Conservation (phyloP, 2,329 filamentous ascomycete genomes). For the Cladosporium sp. region DNA sequence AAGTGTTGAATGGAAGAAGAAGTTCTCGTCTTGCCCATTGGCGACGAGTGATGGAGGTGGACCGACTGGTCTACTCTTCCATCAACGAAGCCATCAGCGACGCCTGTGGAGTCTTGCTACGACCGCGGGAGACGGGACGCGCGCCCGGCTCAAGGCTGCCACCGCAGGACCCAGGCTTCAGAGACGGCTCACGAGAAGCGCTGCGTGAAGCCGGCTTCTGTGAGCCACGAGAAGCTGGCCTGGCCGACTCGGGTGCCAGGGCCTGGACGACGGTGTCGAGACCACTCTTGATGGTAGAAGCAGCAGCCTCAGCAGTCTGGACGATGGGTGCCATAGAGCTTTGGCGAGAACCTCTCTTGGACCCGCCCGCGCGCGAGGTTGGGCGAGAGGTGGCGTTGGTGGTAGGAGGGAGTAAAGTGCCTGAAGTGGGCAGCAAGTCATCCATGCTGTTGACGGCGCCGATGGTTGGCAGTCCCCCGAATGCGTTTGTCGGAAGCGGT, state of each 20-base stretch:
- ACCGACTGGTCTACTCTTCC: background rate
- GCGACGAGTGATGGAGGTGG: too few species aligned
- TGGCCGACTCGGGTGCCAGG: background rate
- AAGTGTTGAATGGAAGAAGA: too few species aligned
- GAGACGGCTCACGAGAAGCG: constrained; percentile 13
- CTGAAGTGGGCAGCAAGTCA: background rate
- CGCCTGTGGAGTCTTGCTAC: constrained; percentile 10
- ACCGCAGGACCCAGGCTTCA: constrained; percentile 8
- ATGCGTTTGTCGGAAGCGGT: background rate
- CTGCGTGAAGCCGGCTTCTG: constrained; percentile 14
- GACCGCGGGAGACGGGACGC: constrained; percentile 13
- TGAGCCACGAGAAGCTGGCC: background rate
- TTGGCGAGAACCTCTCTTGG: background rate
- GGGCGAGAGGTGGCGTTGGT: background rate
- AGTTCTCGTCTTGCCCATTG: too few species aligned
- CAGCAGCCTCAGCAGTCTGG: background rate
- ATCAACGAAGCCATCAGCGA: constrained; percentile 5
- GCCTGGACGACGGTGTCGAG: background rate
- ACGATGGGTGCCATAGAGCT: background rate
- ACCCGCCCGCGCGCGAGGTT: background rate
- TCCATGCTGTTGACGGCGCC: background rate
- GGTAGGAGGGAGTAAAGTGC: background rate
- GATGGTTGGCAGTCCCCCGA: background rate
- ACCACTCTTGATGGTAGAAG: background rate
- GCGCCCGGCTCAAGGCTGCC: constrained; percentile 15